Evolutionary conservation across 2,329 filamentous ascomycete species (phyloP), one percentile per base, ranked within the genome.

Genomic region (Penicillium polonicum): DNA sequence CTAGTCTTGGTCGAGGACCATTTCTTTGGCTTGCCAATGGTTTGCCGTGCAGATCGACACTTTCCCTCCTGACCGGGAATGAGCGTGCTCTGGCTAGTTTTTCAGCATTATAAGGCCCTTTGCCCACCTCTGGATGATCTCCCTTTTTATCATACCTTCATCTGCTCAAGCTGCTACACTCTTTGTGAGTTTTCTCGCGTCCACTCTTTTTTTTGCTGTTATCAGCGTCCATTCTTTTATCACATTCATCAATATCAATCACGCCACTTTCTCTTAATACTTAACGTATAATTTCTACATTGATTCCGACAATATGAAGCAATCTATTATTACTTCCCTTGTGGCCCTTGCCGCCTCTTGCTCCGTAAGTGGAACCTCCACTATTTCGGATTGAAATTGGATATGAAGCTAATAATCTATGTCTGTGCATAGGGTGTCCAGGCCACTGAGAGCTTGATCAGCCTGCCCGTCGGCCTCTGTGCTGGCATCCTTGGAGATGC

Each of bases 401-500:
- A 23, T 23, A 41, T 7, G 19, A 15, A 23, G 12, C 39, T 41
- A 41, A 41, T 41, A 7, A 23, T 41, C 6, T 23, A 41, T 41
- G 39, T 23, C 19, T 41, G 1, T 41, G 19, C 39, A 41, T 41
- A 41, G 39, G 39, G 39, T 7, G 39, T 15, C 19, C 39, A 41
- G 19, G 39, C 39, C 6, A 41, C 39, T 2, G 39, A 41, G 12
- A 41, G 35, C 17, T n/a, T 70, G 57, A 68, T 70, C 60, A 69
- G 58, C 39, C 61, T 70, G 0, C 68, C 68, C 33, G 52, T 70
- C 54, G 67, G 68, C 41, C 31, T 67, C 49, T 70, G 68, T 53
- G 58, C 67, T 21, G 64, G 66, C 52, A 63, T 70, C 23, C 68
- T 70, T 33, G 68, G 68, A 27, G 62, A 68, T 39, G 59, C 58